Percentiles rank a stretch among this genome's conserved stretches.
These are phyloP conservation scores for Paracorniculantispora psalliotae DNA, from an alignment of 2,329 filamentous ascomycete genomes.

Conservation along the genomic window DNA sequence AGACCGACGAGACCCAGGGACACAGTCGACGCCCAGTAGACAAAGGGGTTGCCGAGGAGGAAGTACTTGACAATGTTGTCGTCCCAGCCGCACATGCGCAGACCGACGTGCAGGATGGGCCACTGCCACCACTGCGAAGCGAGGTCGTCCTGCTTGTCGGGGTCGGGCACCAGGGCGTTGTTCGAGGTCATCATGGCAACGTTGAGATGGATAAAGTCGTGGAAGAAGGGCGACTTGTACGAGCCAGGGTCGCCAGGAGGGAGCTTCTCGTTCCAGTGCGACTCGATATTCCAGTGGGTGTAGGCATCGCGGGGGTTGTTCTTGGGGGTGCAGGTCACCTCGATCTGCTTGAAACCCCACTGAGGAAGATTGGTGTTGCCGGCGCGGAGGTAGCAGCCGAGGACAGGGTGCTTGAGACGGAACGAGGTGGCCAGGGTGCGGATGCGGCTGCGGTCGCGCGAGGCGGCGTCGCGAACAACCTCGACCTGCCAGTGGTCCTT, in stretches of 20 bases:
- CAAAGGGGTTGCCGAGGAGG: conserved; percentile 89
- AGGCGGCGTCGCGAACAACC: conserved; percentile 84
- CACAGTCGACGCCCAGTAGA: conserved; percentile 91
- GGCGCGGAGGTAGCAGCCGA: conserved; percentile 91
- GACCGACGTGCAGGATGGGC: conserved; percentile 90
- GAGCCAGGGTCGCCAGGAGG: conserved; percentile 82
- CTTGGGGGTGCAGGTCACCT: conserved; percentile 88
- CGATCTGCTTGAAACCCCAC: conserved; percentile 99
- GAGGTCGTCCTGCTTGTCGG: conserved; percentile 97
- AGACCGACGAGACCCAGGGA: conserved; percentile 68
- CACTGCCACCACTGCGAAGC: conserved; percentile 98
- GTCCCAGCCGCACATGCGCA: conserved; percentile 98
- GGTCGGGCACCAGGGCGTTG: conserved; percentile 94
- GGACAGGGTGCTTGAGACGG: conserved; percentile 72
- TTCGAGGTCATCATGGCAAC: conserved; percentile 99
- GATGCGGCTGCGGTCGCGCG: conserved; percentile 75
- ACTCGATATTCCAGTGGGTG: conserved; percentile 98
- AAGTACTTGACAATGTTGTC: conserved; percentile 96
- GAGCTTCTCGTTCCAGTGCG: conserved; percentile 87
- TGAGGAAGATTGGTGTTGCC: conserved; percentile 95
- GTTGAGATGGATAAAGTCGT: conserved; percentile 96
- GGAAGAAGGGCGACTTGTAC: conserved; percentile 95
- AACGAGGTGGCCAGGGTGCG: conserved; percentile 92
- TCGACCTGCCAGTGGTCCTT: conserved; percentile 98
- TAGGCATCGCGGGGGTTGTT: conserved; percentile 91